phyloP scores from a whole-genome alignment of 768 basidiomycete species.

The Suillus brevipes region DNA sequence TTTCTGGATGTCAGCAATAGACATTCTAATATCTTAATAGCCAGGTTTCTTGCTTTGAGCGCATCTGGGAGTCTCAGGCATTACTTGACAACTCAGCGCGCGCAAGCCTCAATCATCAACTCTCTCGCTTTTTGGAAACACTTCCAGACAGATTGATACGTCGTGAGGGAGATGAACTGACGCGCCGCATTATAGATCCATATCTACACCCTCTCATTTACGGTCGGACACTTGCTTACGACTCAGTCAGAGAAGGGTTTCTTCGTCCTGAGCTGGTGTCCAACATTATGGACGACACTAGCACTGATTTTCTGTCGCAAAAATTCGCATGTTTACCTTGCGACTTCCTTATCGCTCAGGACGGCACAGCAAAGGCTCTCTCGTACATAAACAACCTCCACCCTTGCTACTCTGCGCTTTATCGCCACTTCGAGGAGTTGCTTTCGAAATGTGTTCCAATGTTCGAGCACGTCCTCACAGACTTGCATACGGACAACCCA shows the following conservation, averaged over 20 bases:
- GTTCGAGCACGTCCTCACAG: constrained; percentile 53
- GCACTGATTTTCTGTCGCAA: constrained; percentile 43
- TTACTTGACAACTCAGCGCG: constrained; percentile 20
- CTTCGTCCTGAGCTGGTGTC: constrained; percentile 32
- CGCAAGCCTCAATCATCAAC: constrained; percentile 21
- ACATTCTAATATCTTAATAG: constrained; percentile 25
- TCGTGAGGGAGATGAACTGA: constrained; percentile 21
- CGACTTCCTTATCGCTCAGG: constrained; percentile 37
- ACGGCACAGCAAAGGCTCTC: constrained; percentile 32
- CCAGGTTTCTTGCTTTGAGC: constrained; percentile 56
- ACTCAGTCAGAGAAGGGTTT: constrained; percentile 15
- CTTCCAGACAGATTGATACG: constrained; percentile 7
- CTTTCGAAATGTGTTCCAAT: constrained; percentile 44
- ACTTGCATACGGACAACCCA: constrained; percentile 51
- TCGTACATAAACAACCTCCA: constrained; percentile 60
- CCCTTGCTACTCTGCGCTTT: constrained; percentile 33
- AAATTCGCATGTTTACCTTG: constrained; percentile 47
- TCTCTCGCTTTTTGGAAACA: constrained; percentile 24
- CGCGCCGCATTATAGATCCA: constrained; percentile 41
- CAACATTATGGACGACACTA: constrained; percentile 18
- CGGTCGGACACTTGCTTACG: constrained; percentile 38
- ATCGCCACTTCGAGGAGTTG: constrained; percentile 33
- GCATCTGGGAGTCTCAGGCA: constrained; percentile 49
- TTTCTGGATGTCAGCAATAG: background rate
- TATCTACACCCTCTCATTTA: constrained; percentile 42